Base-by-base conservation (phyloP, 805 yeast genomes). In the Sugiyamaella chiloensis region DNA sequence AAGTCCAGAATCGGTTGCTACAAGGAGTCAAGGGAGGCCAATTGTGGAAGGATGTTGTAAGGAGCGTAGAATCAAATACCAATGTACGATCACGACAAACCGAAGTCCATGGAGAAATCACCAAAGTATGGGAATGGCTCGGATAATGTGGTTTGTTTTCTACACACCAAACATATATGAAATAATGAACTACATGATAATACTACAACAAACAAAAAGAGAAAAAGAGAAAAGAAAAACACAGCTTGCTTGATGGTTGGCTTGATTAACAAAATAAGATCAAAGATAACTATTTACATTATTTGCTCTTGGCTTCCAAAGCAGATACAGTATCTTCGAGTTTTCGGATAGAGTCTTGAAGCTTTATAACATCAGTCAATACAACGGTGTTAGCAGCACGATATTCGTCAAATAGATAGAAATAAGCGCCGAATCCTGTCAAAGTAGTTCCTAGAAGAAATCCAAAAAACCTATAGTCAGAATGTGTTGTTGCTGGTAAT, bases 51-150 rank as follows among this genome's bases (percentile, higher is more conserved):
- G 60, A 63, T 20, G 81, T 87, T 1, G 69, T 73, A 40, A 65
- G 65, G 17, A 70, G 67, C 26, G 75, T 89, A 4, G 95, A 87
- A 54, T 66, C 69, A 39, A 84, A 86, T 61, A 69, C 85, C 19
- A 83, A 83, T 58, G 78, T 89, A 9, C 75, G 81, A 49, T 70
- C 75, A 14, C 73, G 78, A 31, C 73, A 83, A 47, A 66, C 79
- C 47, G 97, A 89, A 61, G 74, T 82, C 24, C 85, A 84, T 59
- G 96, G 97, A 14, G 96, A 89, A 55, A 85, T 89, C 51, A 79
- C 85, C 75, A 80, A 81, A 60, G 87, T 87, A 29, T 86, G 95
- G 87, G 88, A 87, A 60, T 89, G 96, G 96, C 39, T 49, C 2
- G 56, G 56, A 4, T 19, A 34, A 9, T 34, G 37, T 16, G n/a